Conservation (phyloP, 805 yeast genomes). For the Pichia sporocuriosa region DNA sequence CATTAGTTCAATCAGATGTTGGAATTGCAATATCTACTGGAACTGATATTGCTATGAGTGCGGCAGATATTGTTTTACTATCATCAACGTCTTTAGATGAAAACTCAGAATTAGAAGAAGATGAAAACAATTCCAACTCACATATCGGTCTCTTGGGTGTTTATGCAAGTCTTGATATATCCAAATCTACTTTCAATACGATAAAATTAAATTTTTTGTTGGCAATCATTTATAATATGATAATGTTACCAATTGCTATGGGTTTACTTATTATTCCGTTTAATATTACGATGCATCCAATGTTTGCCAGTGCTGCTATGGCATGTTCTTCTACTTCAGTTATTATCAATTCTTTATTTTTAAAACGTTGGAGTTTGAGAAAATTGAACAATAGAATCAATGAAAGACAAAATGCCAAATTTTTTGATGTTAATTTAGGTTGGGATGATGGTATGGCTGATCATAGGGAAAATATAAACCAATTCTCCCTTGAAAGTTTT, state of each 20-base stretch:
- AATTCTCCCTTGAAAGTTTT: constrained; percentile 2
- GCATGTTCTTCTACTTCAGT: constrained; percentile 89
- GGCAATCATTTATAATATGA: constrained; percentile 76
- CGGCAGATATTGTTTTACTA: constrained; percentile 86
- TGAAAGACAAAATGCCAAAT: background rate
- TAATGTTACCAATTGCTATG: constrained; percentile 92
- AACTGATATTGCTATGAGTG: constrained; percentile 92
- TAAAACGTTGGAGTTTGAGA: constrained; percentile 53
- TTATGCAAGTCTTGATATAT: constrained; percentile 57
- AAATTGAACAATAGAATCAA: background rate
- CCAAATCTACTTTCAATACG: constrained; percentile 60
- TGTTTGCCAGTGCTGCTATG: constrained; percentile 89
- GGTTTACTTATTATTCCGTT: constrained; percentile 76
- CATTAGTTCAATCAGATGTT: constrained; percentile 77
- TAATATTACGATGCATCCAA: constrained; percentile 73
- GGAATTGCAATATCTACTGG: constrained; percentile 93
- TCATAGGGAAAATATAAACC: constrained; percentile 1
- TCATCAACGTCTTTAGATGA: constrained; percentile 28
- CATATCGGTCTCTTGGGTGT: constrained; percentile 34
- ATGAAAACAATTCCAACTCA: constrained; percentile 1
- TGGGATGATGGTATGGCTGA: constrained; percentile 11
- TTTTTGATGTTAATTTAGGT: constrained; percentile 7
- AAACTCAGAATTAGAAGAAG: background rate
- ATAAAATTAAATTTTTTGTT: constrained; percentile 79
- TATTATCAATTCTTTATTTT: constrained; percentile 65